A percentile compares a stretch with the other conserved stretches of the same genome.
These are phyloP conservation scores for Calonectria naviculata DNA, from an alignment of 2,329 filamentous ascomycete species.

Conservation along the genomic window DNA sequence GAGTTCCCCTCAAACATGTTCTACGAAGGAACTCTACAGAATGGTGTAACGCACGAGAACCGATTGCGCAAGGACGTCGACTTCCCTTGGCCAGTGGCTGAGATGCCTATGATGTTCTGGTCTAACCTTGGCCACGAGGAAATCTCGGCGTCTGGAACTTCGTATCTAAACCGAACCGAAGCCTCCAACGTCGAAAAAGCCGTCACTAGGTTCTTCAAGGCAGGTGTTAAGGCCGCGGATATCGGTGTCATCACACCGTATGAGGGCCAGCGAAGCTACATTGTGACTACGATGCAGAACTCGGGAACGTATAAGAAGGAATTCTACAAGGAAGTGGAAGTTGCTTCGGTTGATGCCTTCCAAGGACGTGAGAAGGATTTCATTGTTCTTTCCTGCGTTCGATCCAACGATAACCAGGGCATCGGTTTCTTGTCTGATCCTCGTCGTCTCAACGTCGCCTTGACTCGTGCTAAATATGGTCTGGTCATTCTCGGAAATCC, in stretches of 20 bases:
- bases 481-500: conserved; percentile 97
- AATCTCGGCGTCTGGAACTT: conserved; percentile 97
- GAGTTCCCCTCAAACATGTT: conserved; percentile 99
- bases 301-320: conserved; percentile 98
- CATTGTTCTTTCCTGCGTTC: conserved; percentile 96
- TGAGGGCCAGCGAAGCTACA: conserved; percentile 97
- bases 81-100: conserved; percentile 95
- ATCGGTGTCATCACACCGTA: conserved; percentile 99
- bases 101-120: conserved; percentile 99
- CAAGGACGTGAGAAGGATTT: conserved; percentile 99
- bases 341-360: conserved; percentile 98
- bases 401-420: conserved; percentile 98
- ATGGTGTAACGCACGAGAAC: conserved; percentile 91
- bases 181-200: conserved; percentile 99
- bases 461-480: conserved; percentile 97
- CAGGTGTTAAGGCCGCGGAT: conserved; percentile 90
- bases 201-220: conserved; percentile 98
- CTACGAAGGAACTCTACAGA: conserved; percentile 96
- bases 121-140: conserved; percentile 97
- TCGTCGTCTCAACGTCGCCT: conserved; percentile 94
- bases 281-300: conserved; percentile 99
- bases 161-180: conserved; percentile 97
- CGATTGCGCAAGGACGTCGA: conserved; percentile 93
- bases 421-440: conserved; percentile 99
- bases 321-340: conserved; percentile 97